A percentile compares a stretch with the other conserved stretches of the same genome.
phyloP scores from a whole-genome alignment of 2,329 filamentous ascomycete genomes.

The Myriosclerotinia curreyana region DNA sequence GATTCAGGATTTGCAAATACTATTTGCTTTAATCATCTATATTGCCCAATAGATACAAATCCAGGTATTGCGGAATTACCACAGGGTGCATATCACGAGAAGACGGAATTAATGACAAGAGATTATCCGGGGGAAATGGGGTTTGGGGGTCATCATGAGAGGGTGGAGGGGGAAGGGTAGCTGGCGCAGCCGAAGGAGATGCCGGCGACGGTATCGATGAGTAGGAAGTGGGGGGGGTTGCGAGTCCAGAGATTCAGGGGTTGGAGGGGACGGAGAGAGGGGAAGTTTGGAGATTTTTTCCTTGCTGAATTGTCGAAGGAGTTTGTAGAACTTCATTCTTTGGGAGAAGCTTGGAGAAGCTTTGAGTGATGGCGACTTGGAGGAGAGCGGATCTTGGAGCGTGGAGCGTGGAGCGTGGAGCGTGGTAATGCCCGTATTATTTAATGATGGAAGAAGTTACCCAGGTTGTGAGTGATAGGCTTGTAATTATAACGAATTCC shows the following conservation, averaged over 20 bases:
- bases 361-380: background rate
- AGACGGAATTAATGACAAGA: background rate
- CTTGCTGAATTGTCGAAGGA: background rate
- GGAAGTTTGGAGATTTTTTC: background rate
- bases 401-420: too few relatives aligned
- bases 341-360: too few relatives aligned
- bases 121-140: background rate
- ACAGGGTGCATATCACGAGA: background rate
- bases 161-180: background rate
- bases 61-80: background rate
- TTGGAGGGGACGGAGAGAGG: background rate
- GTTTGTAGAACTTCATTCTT: background rate
- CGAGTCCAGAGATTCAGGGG: background rate
- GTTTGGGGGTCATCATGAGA: background rate
- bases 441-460: background rate
- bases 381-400: too few relatives aligned
- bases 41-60: background rate
- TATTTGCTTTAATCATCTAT: too few relatives aligned
- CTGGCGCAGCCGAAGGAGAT: background rate
- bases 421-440: background rate
- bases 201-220: background rate
- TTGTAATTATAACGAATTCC: background rate
- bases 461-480: background rate
- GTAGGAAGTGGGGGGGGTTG: background rate
- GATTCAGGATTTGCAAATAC: too few relatives aligned